Evolutionary conservation across 768 basidiomycete genomes (phyloP).

Genomic region (Gloeophyllum trabeum): DNA sequence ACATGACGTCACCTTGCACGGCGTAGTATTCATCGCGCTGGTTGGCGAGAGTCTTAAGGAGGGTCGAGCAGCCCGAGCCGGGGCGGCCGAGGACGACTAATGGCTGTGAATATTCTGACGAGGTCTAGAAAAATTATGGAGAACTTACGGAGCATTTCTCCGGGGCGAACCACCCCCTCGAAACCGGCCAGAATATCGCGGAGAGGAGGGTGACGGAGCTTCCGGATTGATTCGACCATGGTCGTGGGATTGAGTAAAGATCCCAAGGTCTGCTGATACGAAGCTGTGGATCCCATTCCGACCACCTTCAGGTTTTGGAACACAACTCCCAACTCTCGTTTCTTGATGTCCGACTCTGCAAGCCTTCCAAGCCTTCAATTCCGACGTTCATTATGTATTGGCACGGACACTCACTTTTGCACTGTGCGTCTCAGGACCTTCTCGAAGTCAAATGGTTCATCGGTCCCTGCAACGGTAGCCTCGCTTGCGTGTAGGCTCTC

Average conservation of each 20-base stretch:
- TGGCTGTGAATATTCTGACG: constrained; percentile 12
- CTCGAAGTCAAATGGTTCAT: constrained; percentile 17
- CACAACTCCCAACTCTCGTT: constrained; percentile 46
- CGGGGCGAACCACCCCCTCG: constrained; percentile 45
- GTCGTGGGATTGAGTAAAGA: constrained; percentile 45
- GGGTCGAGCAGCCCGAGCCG: constrained; percentile 74
- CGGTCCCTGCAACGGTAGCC: no score
- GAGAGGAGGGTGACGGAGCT: constrained; percentile 45
- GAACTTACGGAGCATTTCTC: constrained; percentile 59
- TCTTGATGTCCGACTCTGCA: constrained; percentile 33
- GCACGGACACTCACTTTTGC: constrained; percentile 9
- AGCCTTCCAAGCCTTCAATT: constrained; percentile 20
- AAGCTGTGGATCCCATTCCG: constrained; percentile 44
- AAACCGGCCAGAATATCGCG: constrained; percentile 43
- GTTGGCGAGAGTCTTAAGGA: constrained; percentile 80
- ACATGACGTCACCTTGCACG: constrained; percentile 61
- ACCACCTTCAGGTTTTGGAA: constrained; percentile 52
- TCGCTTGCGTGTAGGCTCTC: no score
- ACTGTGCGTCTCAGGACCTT: constrained; percentile 13
- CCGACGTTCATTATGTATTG: background rate
- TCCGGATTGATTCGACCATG: constrained; percentile 29
- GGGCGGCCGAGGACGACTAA: constrained; percentile 83
- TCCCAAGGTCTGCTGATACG: constrained; percentile 46
- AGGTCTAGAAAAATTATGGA: background rate
- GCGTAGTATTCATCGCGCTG: constrained; percentile 55